Base-by-base conservation (phyloP, 768 basidiomycete genomes). In the Pleurotus salmoneostramineus region DNA sequence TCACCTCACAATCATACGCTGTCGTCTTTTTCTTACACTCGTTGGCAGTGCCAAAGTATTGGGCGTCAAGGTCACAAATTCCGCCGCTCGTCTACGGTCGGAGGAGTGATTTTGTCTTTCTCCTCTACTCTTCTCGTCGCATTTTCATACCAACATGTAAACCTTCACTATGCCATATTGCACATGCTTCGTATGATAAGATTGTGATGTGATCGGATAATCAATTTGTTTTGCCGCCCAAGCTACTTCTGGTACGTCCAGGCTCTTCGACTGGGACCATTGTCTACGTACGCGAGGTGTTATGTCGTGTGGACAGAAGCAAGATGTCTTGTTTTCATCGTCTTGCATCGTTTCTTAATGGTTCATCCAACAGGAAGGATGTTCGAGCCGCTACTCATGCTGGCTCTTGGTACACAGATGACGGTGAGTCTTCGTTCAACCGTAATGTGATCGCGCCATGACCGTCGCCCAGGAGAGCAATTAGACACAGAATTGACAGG, bases 21-120 rank as follows among this genome's bases (percentile, higher is more conserved):
- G 5, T 40, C 8, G n/a, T n/a, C 5, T 42, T 40, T 27, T 6
- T 7, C 36, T 49, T 15, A 6, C n/a, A n/a, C n/a, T n/a, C n/a
- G n/a, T 14, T 49, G 40, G 15, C 64, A 94, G 92, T 70, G 91
- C 92, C 59, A 93, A 90, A 75, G 89, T 77, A 43, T 76, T 95
- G 65, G 88, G 89, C 59, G 80, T 98, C 75, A 98, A 95, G 79
- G 90, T 98, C 69, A 95, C 92, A 56, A 98, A 98, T 82, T 71
- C 93, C 56, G 85, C 87, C 61, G 96, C 90, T 66, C 91, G 92
- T 71, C 83, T 98, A 76, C 88, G 95, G 79, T 89, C 93, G 72
- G 95, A 98, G 81, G 95, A 98, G 78, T 87, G 80, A 77, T 74
- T 63, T 67, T 65, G 61, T 65, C 66, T 70, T 71, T 74, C 69